Evolutionary conservation across 495 filamentous ascomycete species (phyloP).

Genomic region (Daldinia concentrica): DNA sequence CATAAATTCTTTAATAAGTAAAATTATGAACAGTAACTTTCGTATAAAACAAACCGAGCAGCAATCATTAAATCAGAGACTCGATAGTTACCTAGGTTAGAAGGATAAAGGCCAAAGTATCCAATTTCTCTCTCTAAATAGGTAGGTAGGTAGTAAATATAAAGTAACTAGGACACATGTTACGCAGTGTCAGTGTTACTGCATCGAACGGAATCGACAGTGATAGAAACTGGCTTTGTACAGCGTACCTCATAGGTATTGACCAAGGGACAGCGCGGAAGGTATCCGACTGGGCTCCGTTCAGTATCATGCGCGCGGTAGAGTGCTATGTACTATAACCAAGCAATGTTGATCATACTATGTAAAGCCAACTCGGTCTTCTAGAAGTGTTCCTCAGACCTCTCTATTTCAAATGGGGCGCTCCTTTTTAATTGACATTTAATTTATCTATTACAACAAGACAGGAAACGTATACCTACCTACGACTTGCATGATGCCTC

Average conservation of each 20-base stretch:
- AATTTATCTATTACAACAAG: slow-evolving; percentile 40
- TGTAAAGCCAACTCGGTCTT: slow-evolving; percentile 23
- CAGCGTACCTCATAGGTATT: background rate
- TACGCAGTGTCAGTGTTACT: background rate
- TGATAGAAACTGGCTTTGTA: slow-evolving; percentile 3
- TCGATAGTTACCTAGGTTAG: too few relatives aligned
- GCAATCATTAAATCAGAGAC: too few relatives aligned
- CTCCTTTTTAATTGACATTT: slow-evolving; percentile 4
- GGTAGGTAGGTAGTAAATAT: background rate
- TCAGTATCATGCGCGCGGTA: slow-evolving; percentile 18
- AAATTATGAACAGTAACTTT: background rate
- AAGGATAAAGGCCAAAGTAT: too few relatives aligned
- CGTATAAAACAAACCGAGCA: too few relatives aligned
- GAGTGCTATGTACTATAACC: slow-evolving; percentile 15
- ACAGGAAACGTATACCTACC: slow-evolving; percentile 26
- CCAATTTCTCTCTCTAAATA: background rate
- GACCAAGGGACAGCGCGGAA: slow-evolving; percentile 27
- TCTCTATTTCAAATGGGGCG: too few relatives aligned
- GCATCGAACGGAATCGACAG: background rate
- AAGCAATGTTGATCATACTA: slow-evolving; percentile 32
- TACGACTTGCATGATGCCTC: slow-evolving; percentile 35
- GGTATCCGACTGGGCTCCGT: slow-evolving; percentile 33
- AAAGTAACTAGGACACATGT: background rate
- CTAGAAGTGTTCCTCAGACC: slow-evolving; percentile 44
- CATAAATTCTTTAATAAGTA: background rate